Base-by-base conservation (phyloP, 2,329 filamentous ascomycete species). In the Neurospora sp. region DNA sequence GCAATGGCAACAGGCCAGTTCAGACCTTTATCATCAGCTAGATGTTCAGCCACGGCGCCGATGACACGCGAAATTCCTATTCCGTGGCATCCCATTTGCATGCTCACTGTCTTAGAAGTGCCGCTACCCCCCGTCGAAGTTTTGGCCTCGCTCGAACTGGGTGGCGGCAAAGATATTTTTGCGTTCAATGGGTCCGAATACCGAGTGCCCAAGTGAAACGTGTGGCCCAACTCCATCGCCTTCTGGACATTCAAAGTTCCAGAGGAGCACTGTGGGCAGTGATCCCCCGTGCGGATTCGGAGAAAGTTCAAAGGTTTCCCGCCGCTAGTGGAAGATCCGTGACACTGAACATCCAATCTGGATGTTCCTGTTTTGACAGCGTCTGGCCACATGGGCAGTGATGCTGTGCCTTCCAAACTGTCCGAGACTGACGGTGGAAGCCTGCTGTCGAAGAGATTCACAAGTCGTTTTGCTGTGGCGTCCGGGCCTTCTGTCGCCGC, bases 41-140 rank as follows among this genome's bases (percentile, higher is more conserved):
- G 83, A 46, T 90, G 86, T 73, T 95, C 90, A 1, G 94, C 94
- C 0, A 96, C 88, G 1, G 96, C 93, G 8, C 91, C 93, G 72
- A 99, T 90, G 75, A 99, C 89, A 65, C 96, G 90, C 5, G 93
- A 97, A 19, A 99, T 88, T 1, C 96, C 96, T 72, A 99, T 96
- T 0, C 96, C 96, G 77, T 97, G 93, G 78, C 96, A 99, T 69
- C 96, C 96, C 96, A 99, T 99, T 73, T 97, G 88, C 76, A 97
- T 85, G 0, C 89, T 84, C 0, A 88, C 83, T 5, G 39, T 68
- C 4, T 68, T 62, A 36, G 74, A 77, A n/a, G 73, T 74, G 66
- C 76, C 72, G 17, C 77, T 74, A 15, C 70, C 69, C 33, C 68
- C 39, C 2, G 41, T 74, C n/a, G 78, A 72, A 4, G 71, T 57